Evolutionary conservation across 164 flowering plant species (phyloP), one percentile per base, ranked within the genome.

Genomic region (Akebia trifoliata): DNA sequence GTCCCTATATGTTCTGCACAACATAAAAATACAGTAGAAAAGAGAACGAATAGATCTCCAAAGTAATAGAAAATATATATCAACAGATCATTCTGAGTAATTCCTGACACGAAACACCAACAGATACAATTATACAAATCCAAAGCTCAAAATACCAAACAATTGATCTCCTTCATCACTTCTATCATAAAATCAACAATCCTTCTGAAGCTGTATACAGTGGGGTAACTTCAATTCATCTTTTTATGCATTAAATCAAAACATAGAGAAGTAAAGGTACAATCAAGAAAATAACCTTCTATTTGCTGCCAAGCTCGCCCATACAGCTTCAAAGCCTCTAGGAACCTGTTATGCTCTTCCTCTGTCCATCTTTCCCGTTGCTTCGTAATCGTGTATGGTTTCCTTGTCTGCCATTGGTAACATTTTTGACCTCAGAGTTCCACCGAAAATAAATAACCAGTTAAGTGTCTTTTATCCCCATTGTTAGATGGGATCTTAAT

Each of bases 251-350:
- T 22, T 24, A 45, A 61, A 32, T 52, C 46, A 24, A 17, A 60
- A 44, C 8, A 37, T 2, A 62, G 9, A 14, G 24, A 48, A 46
- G n/a, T 15, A 24, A 40, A 45, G 47, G 25, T 29, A 20, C 4
- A 4, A 7, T 62, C 39, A 14, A 66, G 34, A 63, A 25, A 15
- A 63, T 39, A 30, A 89, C 98, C 98, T 92, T 92, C 96, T 7
- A 92, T 89, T n/a, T 81, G 84, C 74, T 86, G 96, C 98, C 98
- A 92, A 62, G 89, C 95, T 68, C 98, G 79, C 4, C 98, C 98
- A 74, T 89, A 72, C 47, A 92, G 89, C 75, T 83, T 89, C 74
- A 92, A 63, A 57, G 98, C 98, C 60, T 89, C 96, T 0, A 92
- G 74, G 68, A 92, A 92, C 78, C 86, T 81, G 61, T 77, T 78